Base-by-base conservation (phyloP, 1,284 basidiomycete genomes). In the Trametes sp. region DNA sequence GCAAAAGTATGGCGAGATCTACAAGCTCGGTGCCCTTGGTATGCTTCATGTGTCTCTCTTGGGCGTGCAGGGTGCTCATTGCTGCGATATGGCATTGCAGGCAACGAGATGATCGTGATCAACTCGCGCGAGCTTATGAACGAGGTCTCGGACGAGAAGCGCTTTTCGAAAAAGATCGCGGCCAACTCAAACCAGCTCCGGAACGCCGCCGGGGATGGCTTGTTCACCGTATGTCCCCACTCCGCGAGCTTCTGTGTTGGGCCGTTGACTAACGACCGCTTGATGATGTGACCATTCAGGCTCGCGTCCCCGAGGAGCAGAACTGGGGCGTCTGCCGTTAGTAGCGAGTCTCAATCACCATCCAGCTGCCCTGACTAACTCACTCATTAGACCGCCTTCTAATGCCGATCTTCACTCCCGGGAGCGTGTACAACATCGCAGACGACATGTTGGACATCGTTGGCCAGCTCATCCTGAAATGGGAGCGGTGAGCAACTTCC, bases 341-440 rank as follows among this genome's bases (percentile, higher is more conserved):
- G 80, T 72, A 7, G 16, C n/a, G 38, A 29, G 21, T 13, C 26
- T 13, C 19, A 9, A 7, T 19, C 9, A 21, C 23, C 21, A 6
- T 4, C 23, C 8, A 13, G 11, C 11, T 14, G 38, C 26, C 1
- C 10, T 44, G 24, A 23, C 23, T 46, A 19, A 44, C 31, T 13
- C 13, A 33, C 16, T 5, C 50, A 4, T 6, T 69, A 79, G 82
- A 84, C 71, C 82, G 82, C 35, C 77, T 86, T 26, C 74, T 86
- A 13, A 81, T 83, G 75, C 83, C 83, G 10, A 80, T 81, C 0
- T 86, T 86, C 71, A 82, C 81, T 23, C 77, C 82, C 0, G 63
- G 77, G 16, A 75, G 76, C 8, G 79, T 84, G 51, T 76, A 74
- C 48, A 75, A 73, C 57, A 84, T 85, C 82, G 81, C 82, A 68